Conservation (phyloP, 2,329 filamentous ascomycete species). For the Fusarium scirpi region DNA sequence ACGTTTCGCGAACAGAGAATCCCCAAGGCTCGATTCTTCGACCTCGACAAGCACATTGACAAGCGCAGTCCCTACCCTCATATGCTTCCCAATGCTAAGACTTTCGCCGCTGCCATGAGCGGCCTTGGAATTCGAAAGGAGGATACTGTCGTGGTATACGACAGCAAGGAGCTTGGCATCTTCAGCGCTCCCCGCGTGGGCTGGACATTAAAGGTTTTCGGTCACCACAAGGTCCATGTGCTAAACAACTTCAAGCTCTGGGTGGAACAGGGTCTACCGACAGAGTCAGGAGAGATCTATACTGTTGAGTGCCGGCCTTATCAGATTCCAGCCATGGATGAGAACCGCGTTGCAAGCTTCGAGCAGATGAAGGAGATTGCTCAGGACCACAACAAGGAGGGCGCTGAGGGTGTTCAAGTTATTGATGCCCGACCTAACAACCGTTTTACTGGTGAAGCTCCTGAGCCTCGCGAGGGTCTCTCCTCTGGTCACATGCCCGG, state of each 20-base stretch:
- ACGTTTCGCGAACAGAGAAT: conserved; percentile 87
- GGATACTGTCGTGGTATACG: conserved; percentile 94
- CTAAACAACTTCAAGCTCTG: conserved; percentile 97
- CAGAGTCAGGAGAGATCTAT: conserved; percentile 82
- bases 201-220: conserved; percentile 93
- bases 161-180: conserved; percentile 89
- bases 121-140: conserved; percentile 87
- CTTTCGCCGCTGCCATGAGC: conserved; percentile 90
- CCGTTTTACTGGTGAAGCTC: conserved; percentile 83
- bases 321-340: conserved; percentile 71
- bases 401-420: conserved; percentile 84
- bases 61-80: conserved; percentile 90
- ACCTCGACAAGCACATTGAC: conserved; percentile 92
- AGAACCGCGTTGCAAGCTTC: conserved; percentile 78
- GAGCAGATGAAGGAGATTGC: conserved; percentile 85
- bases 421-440: conserved; percentile 86
- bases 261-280: conserved; percentile 84
- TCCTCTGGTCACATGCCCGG: conserved; percentile 93
- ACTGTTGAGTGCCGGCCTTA: conserved; percentile 74
- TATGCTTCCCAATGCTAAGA: conserved; percentile 87
- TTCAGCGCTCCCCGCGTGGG: conserved; percentile 94
- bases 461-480: conserved; percentile 87
- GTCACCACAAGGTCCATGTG: conserved; percentile 87
- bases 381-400: conserved; percentile 82
- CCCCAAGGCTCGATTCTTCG: conserved; percentile 93